Evolutionary conservation across 345 rosid species (phyloP).

Genomic region (Arabis alpina): DNA sequence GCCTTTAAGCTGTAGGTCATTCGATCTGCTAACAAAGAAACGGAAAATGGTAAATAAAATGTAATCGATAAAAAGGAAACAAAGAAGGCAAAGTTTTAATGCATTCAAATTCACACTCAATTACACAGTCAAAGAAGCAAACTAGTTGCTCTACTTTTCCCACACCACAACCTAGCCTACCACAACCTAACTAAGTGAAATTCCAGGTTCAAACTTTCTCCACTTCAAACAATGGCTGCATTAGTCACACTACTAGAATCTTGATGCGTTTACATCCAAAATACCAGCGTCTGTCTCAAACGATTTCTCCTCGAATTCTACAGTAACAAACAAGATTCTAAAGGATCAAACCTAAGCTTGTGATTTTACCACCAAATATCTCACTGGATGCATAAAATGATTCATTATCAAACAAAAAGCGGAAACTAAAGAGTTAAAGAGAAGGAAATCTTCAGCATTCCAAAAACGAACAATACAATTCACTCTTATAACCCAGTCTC

Average conservation of each 20-base stretch:
- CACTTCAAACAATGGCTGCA: not conserved
- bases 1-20: slow-evolving; percentile 57
- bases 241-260: not conserved
- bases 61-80: slow-evolving; percentile 6
- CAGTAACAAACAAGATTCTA: not conserved
- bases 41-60: slow-evolving; percentile 9
- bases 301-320: slow-evolving; percentile 21
- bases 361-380: slow-evolving; percentile 34
- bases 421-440: not conserved
- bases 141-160: not conserved
- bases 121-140: slow-evolving; percentile 6
- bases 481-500: slow-evolving; percentile 16
- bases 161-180: slow-evolving; percentile 4
- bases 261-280: not conserved
- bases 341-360: slow-evolving; percentile 47
- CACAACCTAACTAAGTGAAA: slow-evolving; percentile 21
- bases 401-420: slow-evolving; percentile 19
- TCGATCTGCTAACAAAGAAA: slow-evolving; percentile 49
- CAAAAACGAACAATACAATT: not conserved
- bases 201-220: slow-evolving; percentile 1
- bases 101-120: slow-evolving; percentile 1
- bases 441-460: slow-evolving; percentile 19
- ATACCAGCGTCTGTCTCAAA: not conserved
- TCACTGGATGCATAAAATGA: slow-evolving; percentile 42
- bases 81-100: not conserved